Evolutionary conservation across 1,284 basidiomycete species (phyloP), one percentile per base, ranked within the genome.

Genomic region (Rhodofomes roseus): DNA sequence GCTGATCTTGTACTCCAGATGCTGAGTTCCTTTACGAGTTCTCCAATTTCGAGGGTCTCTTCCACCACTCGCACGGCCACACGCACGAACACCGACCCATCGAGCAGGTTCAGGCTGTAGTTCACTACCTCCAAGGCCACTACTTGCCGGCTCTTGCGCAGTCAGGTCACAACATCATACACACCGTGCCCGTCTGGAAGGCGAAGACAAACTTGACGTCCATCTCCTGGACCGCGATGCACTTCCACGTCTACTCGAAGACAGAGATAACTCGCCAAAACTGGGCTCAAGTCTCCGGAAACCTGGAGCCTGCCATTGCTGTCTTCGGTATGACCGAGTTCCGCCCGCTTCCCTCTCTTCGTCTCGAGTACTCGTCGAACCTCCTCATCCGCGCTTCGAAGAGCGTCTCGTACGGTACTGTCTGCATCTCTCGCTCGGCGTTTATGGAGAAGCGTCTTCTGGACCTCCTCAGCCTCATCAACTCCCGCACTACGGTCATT

Each of bases 401-500:
- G 54, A 60, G 56, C 34, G 61, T 68, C 48, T 70, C 72, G n/a
- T 65, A 68, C 56, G 72, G 72, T 36, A 72, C 70, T 1, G 63
- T 74, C 58, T 64, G 63, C 62, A 65, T 74, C 34, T 66, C 71
- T 16, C 65, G 64, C 29, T 56, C 62, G 9, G 59, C 65, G 39
- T 74, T 74, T 69, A 67, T 74, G 51, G 68, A 73, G 40, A 64
- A 67, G 40, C 65, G 66, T 54, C 64, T 74, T 5, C 65, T 74
- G 31, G 51, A 50, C 20, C 59, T 67, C n/a, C 67, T 74, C 22
- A 60, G 68, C 20, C 59, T 60, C 34, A 57, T 74, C 62, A 74
- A 74, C 60, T 65, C 64, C 1, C 59, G 64, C 41, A 74, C 72
- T 8, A 74, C 73, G n/a, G 62, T 74, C 55, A 66, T 74, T 14